phyloP scores from a whole-genome alignment of 129 eudicot genomes.

The Lonicera japonica region DNA sequence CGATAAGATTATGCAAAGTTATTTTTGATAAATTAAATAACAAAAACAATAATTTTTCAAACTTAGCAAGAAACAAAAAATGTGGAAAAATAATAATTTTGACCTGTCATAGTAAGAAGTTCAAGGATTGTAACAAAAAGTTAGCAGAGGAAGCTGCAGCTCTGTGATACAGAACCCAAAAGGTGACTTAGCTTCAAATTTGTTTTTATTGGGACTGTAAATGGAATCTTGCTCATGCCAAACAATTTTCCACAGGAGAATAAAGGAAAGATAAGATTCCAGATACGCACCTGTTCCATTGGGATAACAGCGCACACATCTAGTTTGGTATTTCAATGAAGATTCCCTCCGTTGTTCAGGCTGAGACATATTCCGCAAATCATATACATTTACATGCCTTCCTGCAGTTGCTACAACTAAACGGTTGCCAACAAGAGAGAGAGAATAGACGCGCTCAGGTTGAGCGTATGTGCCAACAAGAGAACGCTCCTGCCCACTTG shows the following conservation, averaged over 20 bases:
- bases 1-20: too few species aligned
- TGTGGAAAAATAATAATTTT: too few species aligned
- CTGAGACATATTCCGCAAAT: constrained; percentile 89
- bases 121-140: too few species aligned
- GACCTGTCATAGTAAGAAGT: too few species aligned
- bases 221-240: not conserved
- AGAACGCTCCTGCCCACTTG: constrained; percentile 72
- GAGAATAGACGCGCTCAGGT: constrained; percentile 94
- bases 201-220: not conserved
- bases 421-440: constrained; percentile 82
- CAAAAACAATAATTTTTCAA: too few species aligned
- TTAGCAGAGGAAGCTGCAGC: too few species aligned
- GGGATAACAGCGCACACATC: constrained; percentile 95
- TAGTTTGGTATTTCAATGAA: constrained; percentile 86
- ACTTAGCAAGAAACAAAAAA: too few species aligned
- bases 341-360: constrained; percentile 93
- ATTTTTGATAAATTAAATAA: too few species aligned
- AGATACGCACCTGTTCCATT: constrained; percentile 71
- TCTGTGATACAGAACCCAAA: not conserved
- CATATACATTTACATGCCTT: constrained; percentile 91
- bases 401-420: constrained; percentile 97
- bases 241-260: too few species aligned
- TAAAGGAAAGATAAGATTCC: not conserved
- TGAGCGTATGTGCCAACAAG: constrained; percentile 88
- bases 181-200: not conserved